These are phyloP conservation scores for Ajuga reptans DNA, from an alignment of 305 asterid genomes.

Conservation along the genomic window DNA sequence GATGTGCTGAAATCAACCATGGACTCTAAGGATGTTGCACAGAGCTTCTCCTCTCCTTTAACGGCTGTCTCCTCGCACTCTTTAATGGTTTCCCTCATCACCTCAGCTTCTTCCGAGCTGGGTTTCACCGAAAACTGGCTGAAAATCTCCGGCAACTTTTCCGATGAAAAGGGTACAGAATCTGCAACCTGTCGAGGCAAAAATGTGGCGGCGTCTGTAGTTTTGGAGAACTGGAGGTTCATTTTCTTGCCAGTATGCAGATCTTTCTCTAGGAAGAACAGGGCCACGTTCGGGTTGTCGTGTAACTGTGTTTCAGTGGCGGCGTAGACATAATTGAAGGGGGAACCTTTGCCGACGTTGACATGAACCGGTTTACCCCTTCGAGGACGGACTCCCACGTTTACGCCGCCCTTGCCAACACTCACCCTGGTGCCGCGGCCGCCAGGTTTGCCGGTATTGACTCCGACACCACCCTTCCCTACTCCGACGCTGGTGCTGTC, in stretches of 20 bases:
- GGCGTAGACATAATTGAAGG: slow-evolving; percentile 46
- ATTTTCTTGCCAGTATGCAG: slow-evolving; percentile 42
- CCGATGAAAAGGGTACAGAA: slow-evolving; percentile 59
- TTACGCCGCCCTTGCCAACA: slow-evolving; percentile 50
- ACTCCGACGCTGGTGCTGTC: slow-evolving; percentile 39
- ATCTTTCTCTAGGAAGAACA: slow-evolving; percentile 61
- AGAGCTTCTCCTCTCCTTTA: slow-evolving; percentile 52
- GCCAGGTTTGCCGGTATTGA: slow-evolving; percentile 28
- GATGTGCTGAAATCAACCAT: slow-evolving; percentile 75
- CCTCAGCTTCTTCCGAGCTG: slow-evolving; percentile 37
- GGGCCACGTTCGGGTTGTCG: slow-evolving; percentile 53
- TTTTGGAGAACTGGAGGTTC: slow-evolving; percentile 47
- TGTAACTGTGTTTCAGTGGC: slow-evolving; percentile 62
- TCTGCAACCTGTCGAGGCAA: slow-evolving; percentile 59
- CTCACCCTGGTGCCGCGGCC: slow-evolving; percentile 38
- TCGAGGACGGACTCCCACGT: slow-evolving; percentile 12
- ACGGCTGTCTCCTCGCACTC: slow-evolving; percentile 51
- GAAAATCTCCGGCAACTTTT: slow-evolving; percentile 45
- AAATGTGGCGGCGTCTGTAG: slow-evolving; percentile 30
- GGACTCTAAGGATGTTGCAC: slow-evolving; percentile 72
- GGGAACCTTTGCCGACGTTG: slow-evolving; percentile 22
- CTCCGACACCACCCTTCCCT: slow-evolving; percentile 40
- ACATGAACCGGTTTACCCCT: slow-evolving; percentile 43
- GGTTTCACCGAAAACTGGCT: slow-evolving; percentile 40
- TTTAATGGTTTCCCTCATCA: slow-evolving; percentile 41